Evolutionary conservation across 1,139 yeast species (phyloP).

Genomic region (Pichia sp.): DNA sequence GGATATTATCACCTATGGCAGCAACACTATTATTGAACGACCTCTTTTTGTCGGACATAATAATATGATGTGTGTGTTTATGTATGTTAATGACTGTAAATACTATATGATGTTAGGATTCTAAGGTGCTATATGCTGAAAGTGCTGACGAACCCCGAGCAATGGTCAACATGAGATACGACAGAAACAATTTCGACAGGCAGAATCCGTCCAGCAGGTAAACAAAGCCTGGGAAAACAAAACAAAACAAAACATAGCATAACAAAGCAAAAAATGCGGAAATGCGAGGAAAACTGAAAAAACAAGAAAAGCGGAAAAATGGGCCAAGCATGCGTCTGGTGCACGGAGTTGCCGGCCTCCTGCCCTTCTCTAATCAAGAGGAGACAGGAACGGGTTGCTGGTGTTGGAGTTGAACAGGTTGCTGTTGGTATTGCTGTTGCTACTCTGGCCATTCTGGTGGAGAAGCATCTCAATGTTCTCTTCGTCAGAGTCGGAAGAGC

Average conservation of each 20-base stretch:
- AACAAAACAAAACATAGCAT: slow-evolving; percentile 1
- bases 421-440: background rate
- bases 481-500: slow-evolving; percentile 31
- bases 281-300: background rate
- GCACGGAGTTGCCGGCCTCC: slow-evolving; percentile 4
- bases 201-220: background rate
- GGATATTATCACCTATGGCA: background rate
- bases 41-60: slow-evolving; percentile 13
- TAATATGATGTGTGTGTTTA: background rate
- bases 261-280: slow-evolving; percentile 4
- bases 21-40: slow-evolving; percentile 1
- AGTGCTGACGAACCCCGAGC: background rate
- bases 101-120: background rate
- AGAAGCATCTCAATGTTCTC: slow-evolving; percentile 31
- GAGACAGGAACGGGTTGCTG: slow-evolving; percentile 8
- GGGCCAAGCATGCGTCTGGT: background rate
- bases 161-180: background rate
- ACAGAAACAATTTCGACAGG: background rate
- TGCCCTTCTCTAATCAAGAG: background rate
- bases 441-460: slow-evolving; percentile 20
- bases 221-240: slow-evolving; percentile 1
- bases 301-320: background rate
- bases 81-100: background rate
- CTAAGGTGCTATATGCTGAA: background rate
- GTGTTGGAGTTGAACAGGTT: background rate